These are phyloP conservation scores for Leccinum barrowsii DNA, from an alignment of 768 basidiomycete genomes.

Conservation along the genomic window DNA sequence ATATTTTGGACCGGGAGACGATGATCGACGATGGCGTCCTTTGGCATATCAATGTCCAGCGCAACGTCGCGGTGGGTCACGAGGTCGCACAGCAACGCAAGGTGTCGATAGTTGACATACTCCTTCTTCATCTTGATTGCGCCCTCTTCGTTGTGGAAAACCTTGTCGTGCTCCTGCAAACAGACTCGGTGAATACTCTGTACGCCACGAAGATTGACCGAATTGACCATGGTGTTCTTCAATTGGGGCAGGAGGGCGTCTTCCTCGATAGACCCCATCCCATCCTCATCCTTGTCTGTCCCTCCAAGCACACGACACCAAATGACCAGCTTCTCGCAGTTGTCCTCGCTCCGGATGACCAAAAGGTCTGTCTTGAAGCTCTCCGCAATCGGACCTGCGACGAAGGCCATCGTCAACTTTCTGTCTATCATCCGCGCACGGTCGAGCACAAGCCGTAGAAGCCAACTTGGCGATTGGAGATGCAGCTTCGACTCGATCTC, in stretches of 20 bases:
- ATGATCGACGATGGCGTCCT: conserved; percentile 97
- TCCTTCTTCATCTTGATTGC: conserved; percentile 64
- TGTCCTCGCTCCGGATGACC: conserved; percentile 99
- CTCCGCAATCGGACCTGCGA: conserved; percentile 89
- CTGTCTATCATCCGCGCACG: conserved; percentile 97
- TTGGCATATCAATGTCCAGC: conserved; percentile 95
- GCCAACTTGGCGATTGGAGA: conserved; percentile 86
- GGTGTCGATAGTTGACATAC: conserved; percentile 97
- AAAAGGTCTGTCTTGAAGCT: conserved; percentile 95
- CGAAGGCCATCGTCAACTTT: conserved; percentile 91
- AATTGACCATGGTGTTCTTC: conserved; percentile 95
- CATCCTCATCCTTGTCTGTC: conserved; percentile 85
- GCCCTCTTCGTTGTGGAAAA: conserved; percentile 63
- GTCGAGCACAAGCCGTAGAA: conserved; percentile 96
- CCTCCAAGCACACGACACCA: conserved; percentile 91
- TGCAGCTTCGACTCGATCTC: conserved; percentile 88
- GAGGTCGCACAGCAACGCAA: conserved; percentile 93
- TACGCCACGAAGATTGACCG: conserved; percentile 92
- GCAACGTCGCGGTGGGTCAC: conserved; percentile 98
- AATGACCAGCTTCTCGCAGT: conserved; percentile 94
- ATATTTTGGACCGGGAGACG: conserved; percentile 85
- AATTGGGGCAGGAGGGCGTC: conserved; percentile 95
- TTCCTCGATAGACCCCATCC: conserved; percentile 73
- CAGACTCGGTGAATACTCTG: conserved; percentile 89
- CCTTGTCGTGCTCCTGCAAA: conserved; percentile 84